Evolutionary conservation across 306 rosid species (phyloP), one percentile per base, ranked within the genome.

Genomic region (Ochetophila trinervis): DNA sequence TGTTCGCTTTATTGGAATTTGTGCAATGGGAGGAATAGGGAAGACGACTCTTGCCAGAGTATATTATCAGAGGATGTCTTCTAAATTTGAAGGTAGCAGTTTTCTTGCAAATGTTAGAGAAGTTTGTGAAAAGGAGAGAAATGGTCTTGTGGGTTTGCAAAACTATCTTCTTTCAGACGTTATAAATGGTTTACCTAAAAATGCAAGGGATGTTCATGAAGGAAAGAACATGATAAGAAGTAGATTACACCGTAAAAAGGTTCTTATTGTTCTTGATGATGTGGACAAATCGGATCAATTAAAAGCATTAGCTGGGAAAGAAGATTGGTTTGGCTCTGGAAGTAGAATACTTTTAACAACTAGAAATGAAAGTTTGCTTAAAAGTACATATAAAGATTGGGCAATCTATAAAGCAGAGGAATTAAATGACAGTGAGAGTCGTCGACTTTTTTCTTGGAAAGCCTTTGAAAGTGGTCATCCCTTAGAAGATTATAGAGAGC

Each of bases 141-240:
- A 40, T 54, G 63, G 63, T 21, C 21, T 67, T 16, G 10, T n/a
- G 42, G 15, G 1, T 19, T 27, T 67, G 14, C 55, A 56, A 56
- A 50, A 24, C 5, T 47, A 67, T 16, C 63, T 67, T 22, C 72
- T 67, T 21, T 67, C 45, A 2, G 37, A 35, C 5, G 10, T 50
- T 42, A 15, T 34, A 7, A 56, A 54, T 17, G 16, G 16, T 21
- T 1, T 27, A 8, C 12, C 12, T 40, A 12, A 1, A 40, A 12
- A 55, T 3, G 55, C 55, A 19, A 24, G 24, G 23, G 45, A 67
- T 13, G 55, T 19, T 19, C 57, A 47, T 57, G 13, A 34, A 30
- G 65, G 73, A 57, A 63, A 45, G 15, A 16, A 63, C 34, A 42
- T 68, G 34, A 32, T 68, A 20, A 47, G 62, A 32, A 68, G 73